Evolutionary conservation across 768 basidiomycete genomes (phyloP), one percentile per base, ranked within the genome.

Genomic region (Fistulinella prunicolor): DNA sequence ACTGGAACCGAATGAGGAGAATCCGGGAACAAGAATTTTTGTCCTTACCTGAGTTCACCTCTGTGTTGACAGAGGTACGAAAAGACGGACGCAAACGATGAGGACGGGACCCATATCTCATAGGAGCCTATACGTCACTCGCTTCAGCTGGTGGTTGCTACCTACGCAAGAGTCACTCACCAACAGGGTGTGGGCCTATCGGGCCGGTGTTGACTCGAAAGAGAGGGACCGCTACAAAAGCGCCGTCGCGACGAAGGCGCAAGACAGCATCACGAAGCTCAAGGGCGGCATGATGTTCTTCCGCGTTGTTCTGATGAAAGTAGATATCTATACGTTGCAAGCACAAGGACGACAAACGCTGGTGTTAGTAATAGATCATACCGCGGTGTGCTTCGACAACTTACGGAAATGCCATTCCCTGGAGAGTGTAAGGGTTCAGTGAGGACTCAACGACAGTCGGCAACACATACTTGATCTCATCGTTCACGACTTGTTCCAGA

Each of bases 371-470:
- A n/a, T n/a, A n/a, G n/a, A n/a, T n/a, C n/a, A n/a, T n/a, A n/a
- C n/a, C n/a, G n/a, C n/a, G n/a, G n/a, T n/a, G n/a, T n/a, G n/a
- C 26, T 6, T 10, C 5, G 38, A 49, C 16, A 6, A 66, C 80
- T 57, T 61, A 86, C 86, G 86, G 59, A 88, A 88, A 59, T 88
- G 86, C 86, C 86, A 88, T 62, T 88, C 86, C 62, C 86, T 86
- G 57, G 17, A 22, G 43, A 38, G 23, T 12, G 24, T 19, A 9
- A 1, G 9, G 4, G 12, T 2, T 36, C 35, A 17, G 44, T 13
- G 16, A 23, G 37, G 29, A 21, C 20, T 35, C 24, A 28, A 47
- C 5, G 14, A 20, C 3, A 29, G 10, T 9, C 32, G 14, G 22
- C 0, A 29, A 49, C 70, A 59, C 77, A 19, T 50, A 84, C 84